Base-by-base conservation (phyloP, 331 rosid genomes). In the Erythrophleum ivorense region DNA sequence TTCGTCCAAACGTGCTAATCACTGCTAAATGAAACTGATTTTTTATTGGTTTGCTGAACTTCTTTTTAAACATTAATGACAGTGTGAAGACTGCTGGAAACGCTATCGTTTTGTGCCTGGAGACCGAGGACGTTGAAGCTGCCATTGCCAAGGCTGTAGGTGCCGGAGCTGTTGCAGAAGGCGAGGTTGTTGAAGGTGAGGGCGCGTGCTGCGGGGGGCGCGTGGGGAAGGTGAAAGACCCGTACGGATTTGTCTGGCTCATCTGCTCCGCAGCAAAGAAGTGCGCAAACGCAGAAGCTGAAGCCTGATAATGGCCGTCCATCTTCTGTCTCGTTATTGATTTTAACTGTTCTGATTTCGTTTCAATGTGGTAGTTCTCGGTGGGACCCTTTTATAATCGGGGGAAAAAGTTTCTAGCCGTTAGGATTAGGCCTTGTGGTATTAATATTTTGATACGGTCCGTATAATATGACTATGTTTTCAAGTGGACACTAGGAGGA, bases 151-250 rank as follows among this genome's bases (percentile, higher is more conserved):
- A 91, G 80, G 95, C 94, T 0, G 91, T 95, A 52, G 24, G 19
- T 0, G 94, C 91, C 1, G 97, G 97, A 5, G 95, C 92, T 0
- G 85, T 86, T 0, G 88, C 60, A 0, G 95, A 84, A 3, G 88
- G 88, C 0, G 91, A 91, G 65, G 75, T 82, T 1, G 70, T 50
- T 1, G 90, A 89, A 12, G 86, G 86, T 4, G 95, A 89, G 1
- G 91, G 84, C 79, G 86, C 90, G 75, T 78, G 84, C 43, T 72
- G 77, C 1, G 92, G 87, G 0, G 88, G 87, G 80, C 89, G 85
- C 85, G 90, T 85, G 36, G 97, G 88, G 2, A 85, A 79, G 83
- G 81, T 94, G 24, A 91, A 82, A 86, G 98, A 94, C 29, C 98
- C 94, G 0, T 94, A 85, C 59, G 97, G 98, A 3, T 77, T 86